Base-by-base conservation (phyloP, 2,329 filamentous ascomycete species). In the Sphaceloma murrayae region DNA sequence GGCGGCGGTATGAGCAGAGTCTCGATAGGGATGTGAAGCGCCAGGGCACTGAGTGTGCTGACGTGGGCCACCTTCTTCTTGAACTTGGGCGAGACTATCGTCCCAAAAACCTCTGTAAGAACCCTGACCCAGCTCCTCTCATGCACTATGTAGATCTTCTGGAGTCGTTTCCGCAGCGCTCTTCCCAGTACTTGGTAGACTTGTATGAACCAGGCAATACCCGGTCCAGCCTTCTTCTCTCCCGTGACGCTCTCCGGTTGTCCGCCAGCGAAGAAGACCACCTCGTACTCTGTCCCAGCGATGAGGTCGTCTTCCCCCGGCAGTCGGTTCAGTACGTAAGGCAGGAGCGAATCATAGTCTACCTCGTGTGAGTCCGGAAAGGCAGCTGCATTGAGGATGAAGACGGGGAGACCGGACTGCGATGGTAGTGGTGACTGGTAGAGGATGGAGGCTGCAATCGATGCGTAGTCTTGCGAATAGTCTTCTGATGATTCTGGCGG, bases 251-350 rank as follows among this genome's bases (percentile, higher is more conserved):
- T 64, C 36, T 65, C 67, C 34, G 64, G 63, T 27, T 65, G 65
- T 7, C 70, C 71, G n/a, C 72, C 72, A 3, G 72, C 72, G 52
- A 75, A 75, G 58, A 75, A 74, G 45, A 75, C 61, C 34, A 76
- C 66, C 53, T 74, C 72, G 51, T 75, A 76, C 46, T 73, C 70
- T 14, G 65, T 67, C 2, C 71, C 72, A 36, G 63, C 64, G 21
- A 73, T 61, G 46, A 75, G 56, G 49, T 75, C 72, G 34, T 75
- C 72, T 49, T 76, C 72, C 16, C 67, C 68, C 2, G 73, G 73
- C 19, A 76, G 58, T 45, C 72, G 62, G 2, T 68, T 67, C 10
- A 76, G 62, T 5, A 76, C 72, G 48, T 76, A 75, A 3, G 72
- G 70, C 4, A 75, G 59, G 11, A 76, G 60, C 30, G 60, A 60